These are phyloP conservation scores for Colletotrichum karsti DNA, from an alignment of 2,329 filamentous ascomycete genomes.

Conservation along the genomic window DNA sequence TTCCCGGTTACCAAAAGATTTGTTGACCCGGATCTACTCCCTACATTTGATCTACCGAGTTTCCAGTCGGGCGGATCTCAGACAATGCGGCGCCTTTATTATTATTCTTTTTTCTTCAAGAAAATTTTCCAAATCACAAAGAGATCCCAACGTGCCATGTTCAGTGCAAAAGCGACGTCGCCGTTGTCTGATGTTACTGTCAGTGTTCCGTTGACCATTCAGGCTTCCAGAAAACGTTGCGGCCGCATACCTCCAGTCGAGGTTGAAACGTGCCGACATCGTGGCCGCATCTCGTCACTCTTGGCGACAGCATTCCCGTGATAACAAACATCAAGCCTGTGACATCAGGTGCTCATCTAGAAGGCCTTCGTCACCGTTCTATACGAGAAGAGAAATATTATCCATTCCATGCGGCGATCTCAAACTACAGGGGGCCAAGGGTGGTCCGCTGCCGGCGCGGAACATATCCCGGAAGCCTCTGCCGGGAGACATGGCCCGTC, in stretches of 20 bases:
- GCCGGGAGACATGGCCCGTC: constrained; percentile 15
- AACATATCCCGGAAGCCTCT: constrained; percentile 11
- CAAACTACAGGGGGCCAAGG: neutral
- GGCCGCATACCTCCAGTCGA: neutral
- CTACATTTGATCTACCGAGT: constrained; percentile 26
- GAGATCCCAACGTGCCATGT: neutral
- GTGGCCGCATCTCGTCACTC: neutral
- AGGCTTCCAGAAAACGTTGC: no score
- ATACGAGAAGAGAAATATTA: neutral
- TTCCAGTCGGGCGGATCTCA: constrained; percentile 6
- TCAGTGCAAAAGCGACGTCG: neutral
- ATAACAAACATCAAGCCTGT: no score
- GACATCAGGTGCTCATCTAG: no score
- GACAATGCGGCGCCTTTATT: constrained; percentile 14
- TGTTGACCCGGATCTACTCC: constrained; percentile 18
- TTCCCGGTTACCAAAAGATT: neutral
- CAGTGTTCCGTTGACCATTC: neutral
- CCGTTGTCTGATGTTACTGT: neutral
- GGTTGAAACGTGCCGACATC: neutral
- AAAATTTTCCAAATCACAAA: constrained; percentile 3
- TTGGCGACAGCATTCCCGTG: neutral
- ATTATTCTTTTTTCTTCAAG: constrained; percentile 7
- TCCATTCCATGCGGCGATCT: constrained; percentile 6
- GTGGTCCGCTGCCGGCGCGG: neutral
- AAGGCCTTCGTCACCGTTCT: neutral